phyloP scores from a whole-genome alignment of 2,329 filamentous ascomycete genomes.

The Septoria linicola region DNA sequence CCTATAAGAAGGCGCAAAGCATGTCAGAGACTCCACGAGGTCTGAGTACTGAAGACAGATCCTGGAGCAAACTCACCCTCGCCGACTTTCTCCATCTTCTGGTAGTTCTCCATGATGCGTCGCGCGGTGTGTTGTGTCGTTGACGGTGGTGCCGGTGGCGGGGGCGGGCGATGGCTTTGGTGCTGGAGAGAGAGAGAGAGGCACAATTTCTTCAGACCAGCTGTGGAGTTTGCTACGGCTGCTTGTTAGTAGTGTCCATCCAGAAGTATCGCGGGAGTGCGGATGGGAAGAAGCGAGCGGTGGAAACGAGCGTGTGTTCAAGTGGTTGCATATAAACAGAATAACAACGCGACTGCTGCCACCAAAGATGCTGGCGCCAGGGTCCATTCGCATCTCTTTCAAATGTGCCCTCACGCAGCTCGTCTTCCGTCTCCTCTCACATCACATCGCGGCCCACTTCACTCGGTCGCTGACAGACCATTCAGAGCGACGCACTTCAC shows the following conservation, averaged over 20 bases:
- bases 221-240: not conserved
- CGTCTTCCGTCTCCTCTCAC: no score
- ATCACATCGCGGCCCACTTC: no score
- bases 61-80: conserved; percentile 68
- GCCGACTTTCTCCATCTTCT: conserved; percentile 94
- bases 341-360: no score
- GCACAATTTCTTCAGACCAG: not conserved
- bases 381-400: not conserved
- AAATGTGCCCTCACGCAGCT: no score
- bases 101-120: conserved; percentile 63
- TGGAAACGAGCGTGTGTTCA: not conserved
- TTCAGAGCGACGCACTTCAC: no score
- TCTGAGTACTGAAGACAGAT: not conserved
- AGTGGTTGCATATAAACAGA: conserved; percentile 1
- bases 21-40: not conserved
- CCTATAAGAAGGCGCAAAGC: conserved; percentile 52
- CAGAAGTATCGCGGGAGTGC: conserved; percentile 8
- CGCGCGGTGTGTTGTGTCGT: no score
- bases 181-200: no score
- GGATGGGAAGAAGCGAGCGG: conserved; percentile 2
- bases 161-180: not conserved
- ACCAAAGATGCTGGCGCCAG: not conserved
- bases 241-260: conserved; percentile 10
- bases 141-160: not conserved
- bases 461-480: no score